A percentile compares a stretch with the other conserved stretches of the same genome.
These are phyloP conservation scores for Camellia granthamiana DNA, from an alignment of 148 eudicot species.

Conservation along the genomic window DNA sequence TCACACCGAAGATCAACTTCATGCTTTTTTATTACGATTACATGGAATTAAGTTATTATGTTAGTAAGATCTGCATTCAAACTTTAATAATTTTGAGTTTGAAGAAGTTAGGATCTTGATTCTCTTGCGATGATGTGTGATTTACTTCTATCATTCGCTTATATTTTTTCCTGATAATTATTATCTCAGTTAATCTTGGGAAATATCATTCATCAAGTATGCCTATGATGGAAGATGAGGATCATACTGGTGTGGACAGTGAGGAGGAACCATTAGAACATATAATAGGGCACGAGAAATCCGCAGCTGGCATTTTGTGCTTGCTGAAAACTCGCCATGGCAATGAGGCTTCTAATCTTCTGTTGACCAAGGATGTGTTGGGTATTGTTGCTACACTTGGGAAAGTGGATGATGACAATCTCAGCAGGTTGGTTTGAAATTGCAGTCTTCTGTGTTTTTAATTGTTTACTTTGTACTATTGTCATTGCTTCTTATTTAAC, in stretches of 20 bases:
- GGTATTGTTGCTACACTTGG: constrained; percentile 83
- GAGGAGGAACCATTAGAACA: constrained; percentile 54
- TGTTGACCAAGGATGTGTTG: constrained; percentile 49
- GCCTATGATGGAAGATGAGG: constrained; percentile 34
- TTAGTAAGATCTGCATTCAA: not conserved
- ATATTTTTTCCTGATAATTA: not conserved
- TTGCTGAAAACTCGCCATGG: constrained; percentile 44
- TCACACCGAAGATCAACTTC: not conserved
- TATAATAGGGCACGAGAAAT: constrained; percentile 53
- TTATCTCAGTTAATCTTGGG: constrained; percentile 55
- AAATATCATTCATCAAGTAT: constrained; percentile 37
- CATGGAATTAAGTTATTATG: not conserved
- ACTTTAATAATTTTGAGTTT: not conserved
- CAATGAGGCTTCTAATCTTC: constrained; percentile 32
- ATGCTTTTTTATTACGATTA: not conserved
- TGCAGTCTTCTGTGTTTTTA: not conserved
- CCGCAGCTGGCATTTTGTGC: constrained; percentile 65
- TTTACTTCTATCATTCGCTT: not conserved
- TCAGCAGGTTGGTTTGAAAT: constrained; percentile 65
- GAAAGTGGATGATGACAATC: constrained; percentile 64
- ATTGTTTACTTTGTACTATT: not conserved
- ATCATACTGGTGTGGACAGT: constrained; percentile 22
- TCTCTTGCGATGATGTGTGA: not conserved
- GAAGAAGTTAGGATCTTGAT: not conserved
- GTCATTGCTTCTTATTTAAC: not conserved